phyloP scores from a whole-genome alignment of 805 yeast species.

The Aciculoconidium aculeatum region DNA sequence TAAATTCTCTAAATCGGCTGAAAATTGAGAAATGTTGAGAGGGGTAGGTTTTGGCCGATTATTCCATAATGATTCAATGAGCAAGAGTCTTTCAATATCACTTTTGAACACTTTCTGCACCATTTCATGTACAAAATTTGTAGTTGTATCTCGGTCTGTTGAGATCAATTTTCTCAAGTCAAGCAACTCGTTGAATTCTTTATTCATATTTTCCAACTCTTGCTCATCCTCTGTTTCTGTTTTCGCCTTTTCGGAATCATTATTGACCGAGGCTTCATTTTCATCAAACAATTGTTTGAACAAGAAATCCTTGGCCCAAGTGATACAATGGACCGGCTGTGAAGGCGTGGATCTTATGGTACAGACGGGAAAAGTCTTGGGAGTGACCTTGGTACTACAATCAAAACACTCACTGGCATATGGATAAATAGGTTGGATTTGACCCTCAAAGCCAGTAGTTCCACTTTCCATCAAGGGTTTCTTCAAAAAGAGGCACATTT shows the following conservation, averaged over 20 bases:
- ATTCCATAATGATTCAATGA: slow-evolving; percentile 75
- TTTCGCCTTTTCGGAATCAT: slow-evolving; percentile 17
- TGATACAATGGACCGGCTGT: slow-evolving; percentile 91
- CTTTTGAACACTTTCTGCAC: slow-evolving; percentile 55
- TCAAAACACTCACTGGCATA: slow-evolving; percentile 87
- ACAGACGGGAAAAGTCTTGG: slow-evolving; percentile 91
- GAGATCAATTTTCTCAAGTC: slow-evolving; percentile 22
- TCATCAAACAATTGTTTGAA: slow-evolving; percentile 75
- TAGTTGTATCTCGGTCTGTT: slow-evolving; percentile 8
- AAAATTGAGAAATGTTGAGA: slow-evolving; percentile 29
- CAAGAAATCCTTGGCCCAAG: slow-evolving; percentile 93
- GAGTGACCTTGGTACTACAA: slow-evolving; percentile 80
- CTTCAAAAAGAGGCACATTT: slow-evolving; percentile 65
- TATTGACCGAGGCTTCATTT: slow-evolving; percentile 12
- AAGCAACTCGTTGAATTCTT: slow-evolving; percentile 61
- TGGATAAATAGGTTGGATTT: slow-evolving; percentile 86
- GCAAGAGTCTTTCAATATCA: slow-evolving; percentile 74
- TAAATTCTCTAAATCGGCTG: slow-evolving; percentile 10
- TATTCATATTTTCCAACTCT: slow-evolving; percentile 58
- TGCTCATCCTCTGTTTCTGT: slow-evolving; percentile 57
- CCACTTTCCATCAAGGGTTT: slow-evolving; percentile 89
- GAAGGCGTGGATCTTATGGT: slow-evolving; percentile 96
- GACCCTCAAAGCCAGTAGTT: slow-evolving; percentile 92
- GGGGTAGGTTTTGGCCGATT: slow-evolving; percentile 65
- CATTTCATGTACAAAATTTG: slow-evolving; percentile 37